Evolutionary conservation across 2,329 filamentous ascomycete species (phyloP).

Genomic region (Diaporthe humulicola): DNA sequence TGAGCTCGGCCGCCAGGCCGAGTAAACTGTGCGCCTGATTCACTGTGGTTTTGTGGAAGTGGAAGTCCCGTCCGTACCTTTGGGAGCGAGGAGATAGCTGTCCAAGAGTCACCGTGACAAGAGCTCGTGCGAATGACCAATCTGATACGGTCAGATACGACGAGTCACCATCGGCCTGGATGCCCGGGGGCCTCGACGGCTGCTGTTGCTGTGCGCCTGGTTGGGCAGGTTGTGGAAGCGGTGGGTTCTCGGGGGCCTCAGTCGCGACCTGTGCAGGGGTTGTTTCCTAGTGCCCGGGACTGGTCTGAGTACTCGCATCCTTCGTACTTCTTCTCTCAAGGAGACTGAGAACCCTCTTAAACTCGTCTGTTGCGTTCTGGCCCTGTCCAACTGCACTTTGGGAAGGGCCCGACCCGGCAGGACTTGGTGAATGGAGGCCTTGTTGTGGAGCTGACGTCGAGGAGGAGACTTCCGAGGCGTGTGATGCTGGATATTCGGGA

Average conservation of each 20-base stretch:
- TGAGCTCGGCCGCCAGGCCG: neutral
- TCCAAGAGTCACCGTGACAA: neutral
- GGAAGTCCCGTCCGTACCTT: too few relatives aligned
- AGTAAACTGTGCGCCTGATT: neutral
- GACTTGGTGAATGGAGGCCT: neutral
- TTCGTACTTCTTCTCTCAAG: too few relatives aligned
- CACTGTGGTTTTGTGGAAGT: too few relatives aligned
- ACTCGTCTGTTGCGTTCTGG: too few relatives aligned
- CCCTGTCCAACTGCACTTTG: neutral
- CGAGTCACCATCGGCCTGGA: neutral
- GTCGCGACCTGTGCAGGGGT: neutral
- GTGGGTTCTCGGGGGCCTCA: neutral
- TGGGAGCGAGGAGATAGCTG: neutral
- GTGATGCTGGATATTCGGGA: neutral
- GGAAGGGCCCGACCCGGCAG: neutral
- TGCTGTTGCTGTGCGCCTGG: neutral
- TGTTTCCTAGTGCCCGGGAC: too few relatives aligned
- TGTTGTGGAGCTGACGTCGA: neutral
- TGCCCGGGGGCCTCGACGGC: too few relatives aligned
- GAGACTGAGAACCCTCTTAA: too few relatives aligned
- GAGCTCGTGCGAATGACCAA: rapidly evolving
- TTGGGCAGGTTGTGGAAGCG: neutral
- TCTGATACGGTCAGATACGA: neutral
- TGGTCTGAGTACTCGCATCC: too few relatives aligned
- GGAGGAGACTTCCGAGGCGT: neutral